phyloP scores from a whole-genome alignment of 2,329 filamentous ascomycete genomes.

The Cladosporium phlei region DNA sequence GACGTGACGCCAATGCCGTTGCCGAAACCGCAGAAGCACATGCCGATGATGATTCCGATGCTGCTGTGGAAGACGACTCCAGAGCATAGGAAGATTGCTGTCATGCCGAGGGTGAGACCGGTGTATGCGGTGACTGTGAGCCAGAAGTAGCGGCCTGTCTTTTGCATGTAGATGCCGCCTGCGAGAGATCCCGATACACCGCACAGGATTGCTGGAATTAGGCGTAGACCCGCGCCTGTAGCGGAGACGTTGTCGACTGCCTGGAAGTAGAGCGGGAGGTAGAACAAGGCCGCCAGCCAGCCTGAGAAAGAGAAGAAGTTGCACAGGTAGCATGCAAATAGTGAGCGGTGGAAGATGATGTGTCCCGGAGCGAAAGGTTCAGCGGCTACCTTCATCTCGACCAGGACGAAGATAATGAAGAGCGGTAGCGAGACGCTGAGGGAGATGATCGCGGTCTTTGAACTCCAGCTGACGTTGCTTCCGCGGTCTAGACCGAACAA shows the following conservation, averaged over 20 bases:
- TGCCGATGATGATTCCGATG: constrained; percentile 52
- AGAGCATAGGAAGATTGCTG: constrained; percentile 54
- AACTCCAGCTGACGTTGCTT: constrained; percentile 65
- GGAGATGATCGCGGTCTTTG: constrained; percentile 53
- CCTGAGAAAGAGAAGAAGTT: constrained; percentile 68
- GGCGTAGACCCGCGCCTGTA: constrained; percentile 57
- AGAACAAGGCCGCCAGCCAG: constrained; percentile 60
- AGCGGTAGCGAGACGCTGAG: constrained; percentile 54
- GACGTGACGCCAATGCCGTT: constrained; percentile 63
- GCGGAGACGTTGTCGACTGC: constrained; percentile 62
- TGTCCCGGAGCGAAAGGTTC: constrained; percentile 72
- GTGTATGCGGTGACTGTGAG: constrained; percentile 58
- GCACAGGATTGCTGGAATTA: constrained; percentile 61
- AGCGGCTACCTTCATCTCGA: constrained; percentile 63
- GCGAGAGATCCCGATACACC: constrained; percentile 62
- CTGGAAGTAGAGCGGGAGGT: constrained; percentile 74
- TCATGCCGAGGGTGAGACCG: constrained; percentile 50
- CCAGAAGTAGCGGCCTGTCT: constrained; percentile 67
- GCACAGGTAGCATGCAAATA: constrained; percentile 64
- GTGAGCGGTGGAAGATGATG: constrained; percentile 62
- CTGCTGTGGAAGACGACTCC: constrained; percentile 50
- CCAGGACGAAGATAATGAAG: constrained; percentile 61
- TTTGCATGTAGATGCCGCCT: constrained; percentile 63
- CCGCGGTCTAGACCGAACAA: constrained; percentile 68
- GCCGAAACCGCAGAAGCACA: constrained; percentile 51